phyloP scores from a whole-genome alignment of 202 grass and related monocot genomes.

The Bolboschoenoplectus hybrid region DNA sequence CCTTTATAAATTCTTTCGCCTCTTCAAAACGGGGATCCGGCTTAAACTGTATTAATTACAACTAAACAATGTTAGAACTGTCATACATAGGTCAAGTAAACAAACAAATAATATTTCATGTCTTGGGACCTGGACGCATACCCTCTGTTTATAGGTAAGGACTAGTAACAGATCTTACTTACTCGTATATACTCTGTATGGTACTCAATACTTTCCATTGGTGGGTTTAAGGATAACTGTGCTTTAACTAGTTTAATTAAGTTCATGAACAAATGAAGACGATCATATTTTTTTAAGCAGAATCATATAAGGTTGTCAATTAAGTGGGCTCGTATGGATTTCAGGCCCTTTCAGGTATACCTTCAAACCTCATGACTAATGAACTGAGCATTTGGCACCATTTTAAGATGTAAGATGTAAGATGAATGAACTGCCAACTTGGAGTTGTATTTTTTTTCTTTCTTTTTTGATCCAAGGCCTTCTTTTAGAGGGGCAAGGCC shows the following conservation, averaged over 20 bases:
- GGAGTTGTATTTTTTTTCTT: too few relatives aligned
- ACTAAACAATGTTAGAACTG: constrained; percentile 26
- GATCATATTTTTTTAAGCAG: background rate
- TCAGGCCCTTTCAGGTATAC: background rate
- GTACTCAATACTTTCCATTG: background rate
- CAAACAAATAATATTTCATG: constrained; percentile 16
- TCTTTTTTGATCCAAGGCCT: too few relatives aligned
- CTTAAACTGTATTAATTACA: constrained; percentile 70
- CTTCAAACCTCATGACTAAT: background rate
- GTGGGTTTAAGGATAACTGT: background rate
- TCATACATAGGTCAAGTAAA: too few relatives aligned
- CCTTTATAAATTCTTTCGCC: constrained; percentile 77
- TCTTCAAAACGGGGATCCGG: constrained; percentile 94
- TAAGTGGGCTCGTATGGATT: background rate
- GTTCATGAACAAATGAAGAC: background rate
- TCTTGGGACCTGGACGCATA: background rate
- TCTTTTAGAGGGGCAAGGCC: too few relatives aligned
- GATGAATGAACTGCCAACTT: background rate
- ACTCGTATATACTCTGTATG: background rate
- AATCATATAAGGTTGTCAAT: background rate
- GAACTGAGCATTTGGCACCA: background rate
- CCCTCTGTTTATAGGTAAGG: background rate
- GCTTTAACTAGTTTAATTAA: background rate
- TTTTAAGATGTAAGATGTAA: background rate
- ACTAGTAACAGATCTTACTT: background rate